Evolutionary conservation across 805 yeast genomes (phyloP), one percentile per base, ranked within the genome.

Genomic region (Lipomyces mesembrius): DNA sequence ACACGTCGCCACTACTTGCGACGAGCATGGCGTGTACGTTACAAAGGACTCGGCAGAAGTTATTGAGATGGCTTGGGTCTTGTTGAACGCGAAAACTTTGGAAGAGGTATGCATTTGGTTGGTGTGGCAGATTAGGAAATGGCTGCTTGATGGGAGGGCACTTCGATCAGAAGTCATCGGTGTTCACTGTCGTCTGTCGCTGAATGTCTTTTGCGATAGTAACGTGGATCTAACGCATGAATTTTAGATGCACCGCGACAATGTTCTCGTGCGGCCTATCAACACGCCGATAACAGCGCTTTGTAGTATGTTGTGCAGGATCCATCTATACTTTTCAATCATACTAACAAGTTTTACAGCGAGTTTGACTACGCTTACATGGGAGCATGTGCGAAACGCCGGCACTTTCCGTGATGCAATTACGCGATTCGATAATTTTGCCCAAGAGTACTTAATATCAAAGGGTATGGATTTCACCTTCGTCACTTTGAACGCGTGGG

Each of bases 41-140:
- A 79, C 87, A 39, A 86, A 85, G 73, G 96, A 90, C 76, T 83
- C 90, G 39, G 82, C 88, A 3, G 92, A 88, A 75, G 80, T 88
- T 64, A 83, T 87, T 46, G 90, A 87, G 74, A 76, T 91, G 17
- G 85, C 90, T 2, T 91, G 94, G 90, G 77, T 83, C 35, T 73
- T 87, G 3, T 77, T 90, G 20, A 87, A 88, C 74, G 83, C 90
- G 22, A 73, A 78, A 4, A 80, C 85, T 1, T 77, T 87, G 63
- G 79, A 80, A 39, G 80, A 79, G 71, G 71, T 73, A 39, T 34
- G 73, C 46, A 6, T 35, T 14, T n/a, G 17, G 8, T 52, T 59
- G 46, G 34, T 25, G 46, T 51, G 34, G 63, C 22, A n/a, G 22
- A 59, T 11, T 17, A 17, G 22, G 49, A 3, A 22, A 2, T 56